Conservation (phyloP, 2,329 filamentous ascomycete genomes). For the Zymoseptoria crescenta region DNA sequence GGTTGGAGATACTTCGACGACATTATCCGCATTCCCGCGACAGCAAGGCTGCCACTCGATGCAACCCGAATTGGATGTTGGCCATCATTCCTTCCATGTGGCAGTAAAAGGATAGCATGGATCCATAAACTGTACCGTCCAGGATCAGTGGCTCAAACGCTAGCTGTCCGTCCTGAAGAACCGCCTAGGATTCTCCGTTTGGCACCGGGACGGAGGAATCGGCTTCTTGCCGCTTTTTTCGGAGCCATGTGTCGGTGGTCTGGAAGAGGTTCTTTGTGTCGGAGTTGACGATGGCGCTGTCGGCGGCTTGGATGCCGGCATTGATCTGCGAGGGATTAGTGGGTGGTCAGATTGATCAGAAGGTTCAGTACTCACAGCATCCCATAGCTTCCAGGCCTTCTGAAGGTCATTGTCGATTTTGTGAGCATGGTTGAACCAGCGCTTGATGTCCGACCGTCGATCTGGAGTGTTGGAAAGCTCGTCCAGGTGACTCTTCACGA, state of each 20-base stretch:
- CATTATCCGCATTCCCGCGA: not conserved
- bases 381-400: constrained; percentile 56
- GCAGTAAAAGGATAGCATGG: not conserved
- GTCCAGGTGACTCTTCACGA: constrained; percentile 71
- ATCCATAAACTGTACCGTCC: not conserved
- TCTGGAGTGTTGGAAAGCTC: constrained; percentile 53
- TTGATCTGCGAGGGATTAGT: constrained; percentile 40
- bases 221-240: constrained; percentile 16
- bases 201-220: not conserved
- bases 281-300: constrained; percentile 38
- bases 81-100: not conserved
- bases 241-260: constrained; percentile 54
- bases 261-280: constrained; percentile 47
- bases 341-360: constrained; percentile 4
- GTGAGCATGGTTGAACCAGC: constrained; percentile 54
- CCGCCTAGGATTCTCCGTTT: constrained; percentile 6
- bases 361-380: constrained; percentile 45
- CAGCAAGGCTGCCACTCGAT: not conserved
- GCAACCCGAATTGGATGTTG: not conserved
- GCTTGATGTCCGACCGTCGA: constrained; percentile 44
- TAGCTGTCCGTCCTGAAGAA: not conserved
- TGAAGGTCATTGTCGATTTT: constrained; percentile 52
- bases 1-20: not conserved
- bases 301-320: constrained; percentile 49
- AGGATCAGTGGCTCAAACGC: not conserved